These are phyloP conservation scores for Rubia tinctorum DNA, from an alignment of 305 asterid genomes.

Conservation along the genomic window DNA sequence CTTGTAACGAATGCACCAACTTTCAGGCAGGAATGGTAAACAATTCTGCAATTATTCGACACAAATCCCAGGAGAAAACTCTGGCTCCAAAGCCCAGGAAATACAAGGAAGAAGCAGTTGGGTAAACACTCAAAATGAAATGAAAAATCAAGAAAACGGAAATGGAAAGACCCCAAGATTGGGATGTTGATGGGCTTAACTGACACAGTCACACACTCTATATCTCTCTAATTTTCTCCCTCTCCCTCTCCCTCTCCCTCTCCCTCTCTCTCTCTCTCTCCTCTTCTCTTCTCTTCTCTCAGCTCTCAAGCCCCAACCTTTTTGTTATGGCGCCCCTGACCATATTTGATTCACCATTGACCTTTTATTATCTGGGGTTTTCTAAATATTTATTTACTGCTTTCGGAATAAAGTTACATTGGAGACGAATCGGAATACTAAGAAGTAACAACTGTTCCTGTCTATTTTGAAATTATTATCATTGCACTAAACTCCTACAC, in stretches of 20 bases:
- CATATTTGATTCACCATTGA: background rate
- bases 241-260: background rate
- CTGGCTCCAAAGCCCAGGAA: constrained; percentile 13
- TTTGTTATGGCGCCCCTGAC: background rate
- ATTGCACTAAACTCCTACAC: no score
- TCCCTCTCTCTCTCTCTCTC: background rate
- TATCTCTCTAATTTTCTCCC: background rate
- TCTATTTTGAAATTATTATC: background rate
- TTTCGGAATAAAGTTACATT: constrained; percentile 8
- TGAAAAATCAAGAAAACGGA: background rate
- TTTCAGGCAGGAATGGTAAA: constrained; percentile 28
- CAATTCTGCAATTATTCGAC: constrained; percentile 32
- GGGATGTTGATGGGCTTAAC: constrained; percentile 1
- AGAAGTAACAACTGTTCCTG: background rate
- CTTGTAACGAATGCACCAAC: constrained; percentile 7
- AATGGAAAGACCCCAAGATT: constrained; percentile 6
- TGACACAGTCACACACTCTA: background rate
- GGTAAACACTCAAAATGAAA: background rate
- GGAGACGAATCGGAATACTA: constrained; percentile 2
- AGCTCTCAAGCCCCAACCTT: background rate
- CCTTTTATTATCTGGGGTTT: constrained; percentile 2
- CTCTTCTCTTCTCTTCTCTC: no score
- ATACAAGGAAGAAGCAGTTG: constrained; percentile 3
- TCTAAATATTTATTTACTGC: background rate
- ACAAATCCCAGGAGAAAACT: constrained; percentile 33